These are phyloP conservation scores for Microcyclospora tardicrescens DNA, from an alignment of 2,329 filamentous ascomycete genomes.

Conservation along the genomic window DNA sequence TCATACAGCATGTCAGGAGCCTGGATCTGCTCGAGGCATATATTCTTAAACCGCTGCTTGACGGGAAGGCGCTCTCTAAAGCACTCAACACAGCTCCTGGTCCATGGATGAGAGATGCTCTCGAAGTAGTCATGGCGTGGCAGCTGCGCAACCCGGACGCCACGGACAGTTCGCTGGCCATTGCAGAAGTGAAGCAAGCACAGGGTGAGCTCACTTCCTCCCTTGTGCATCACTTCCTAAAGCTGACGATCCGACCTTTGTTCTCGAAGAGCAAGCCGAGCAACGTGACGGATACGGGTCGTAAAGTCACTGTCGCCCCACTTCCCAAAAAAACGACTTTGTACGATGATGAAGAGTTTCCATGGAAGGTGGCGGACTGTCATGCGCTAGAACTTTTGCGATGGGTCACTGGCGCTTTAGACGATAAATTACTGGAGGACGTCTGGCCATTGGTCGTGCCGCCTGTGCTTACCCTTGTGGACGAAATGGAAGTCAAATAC, in stretches of 20 bases:
- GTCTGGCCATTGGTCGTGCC: slow-evolving; percentile 60
- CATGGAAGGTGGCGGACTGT: slow-evolving; percentile 45
- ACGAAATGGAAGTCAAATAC: slow-evolving; percentile 44
- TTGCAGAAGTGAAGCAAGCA: slow-evolving; percentile 30
- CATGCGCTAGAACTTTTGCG: slow-evolving; percentile 43
- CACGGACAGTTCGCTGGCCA: slow-evolving; percentile 40
- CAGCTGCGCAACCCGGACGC: slow-evolving; percentile 66
- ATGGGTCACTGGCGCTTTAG: slow-evolving; percentile 46
- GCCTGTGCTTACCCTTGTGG: slow-evolving; percentile 54
- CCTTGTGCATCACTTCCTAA: slow-evolving; percentile 45
- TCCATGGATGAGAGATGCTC: slow-evolving; percentile 69
- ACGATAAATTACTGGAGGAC: slow-evolving; percentile 38
- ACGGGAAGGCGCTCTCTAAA: slow-evolving; percentile 60
- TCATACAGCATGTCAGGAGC: slow-evolving; percentile 39
- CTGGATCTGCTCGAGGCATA: slow-evolving; percentile 40
- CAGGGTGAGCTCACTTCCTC: slow-evolving; percentile 37
- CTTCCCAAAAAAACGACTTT: slow-evolving; percentile 25
- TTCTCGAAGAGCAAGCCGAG: slow-evolving; percentile 47
- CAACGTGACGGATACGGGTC: slow-evolving; percentile 44
- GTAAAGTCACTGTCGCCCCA: slow-evolving; percentile 37
- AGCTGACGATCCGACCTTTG: slow-evolving; percentile 51
- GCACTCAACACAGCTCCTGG: slow-evolving; percentile 56
- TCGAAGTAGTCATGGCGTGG: slow-evolving; percentile 75
- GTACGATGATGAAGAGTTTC: slow-evolving; percentile 26
- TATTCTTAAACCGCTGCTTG: slow-evolving; percentile 42